Percentiles rank a stretch among this genome's conserved stretches.
phyloP scores from a whole-genome alignment of 768 basidiomycete genomes.

The Psilocybe sp. region DNA sequence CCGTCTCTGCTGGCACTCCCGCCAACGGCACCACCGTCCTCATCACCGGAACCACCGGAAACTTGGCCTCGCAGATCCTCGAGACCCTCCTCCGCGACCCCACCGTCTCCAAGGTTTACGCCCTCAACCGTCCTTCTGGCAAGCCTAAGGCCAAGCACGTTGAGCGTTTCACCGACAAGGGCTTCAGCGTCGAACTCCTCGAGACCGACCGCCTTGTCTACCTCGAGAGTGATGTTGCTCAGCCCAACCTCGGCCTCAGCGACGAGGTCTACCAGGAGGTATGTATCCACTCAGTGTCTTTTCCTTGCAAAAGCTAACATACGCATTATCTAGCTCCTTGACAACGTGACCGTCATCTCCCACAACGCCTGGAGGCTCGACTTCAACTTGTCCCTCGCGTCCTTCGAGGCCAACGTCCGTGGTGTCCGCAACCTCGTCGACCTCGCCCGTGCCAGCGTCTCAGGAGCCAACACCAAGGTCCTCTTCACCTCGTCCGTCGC shows the following conservation, averaged over 20 bases:
- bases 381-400: conserved; percentile 40
- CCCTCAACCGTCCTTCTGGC: conserved; percentile 25
- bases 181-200: conserved; percentile 25
- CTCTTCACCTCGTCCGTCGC: conserved; percentile 38
- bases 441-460: conserved; percentile 30
- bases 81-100: conserved; percentile 20
- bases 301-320: not conserved
- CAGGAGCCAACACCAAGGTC: conserved; percentile 26
- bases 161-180: conserved; percentile 28
- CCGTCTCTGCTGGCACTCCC: not conserved
- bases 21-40: conserved; percentile 20
- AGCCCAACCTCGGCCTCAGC: not conserved
- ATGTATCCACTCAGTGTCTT: not conserved
- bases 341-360: conserved; percentile 1
- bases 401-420: conserved; percentile 40
- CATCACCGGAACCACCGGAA: conserved; percentile 41
- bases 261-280: conserved; percentile 1
- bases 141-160: conserved; percentile 16
- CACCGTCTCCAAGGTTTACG: conserved; percentile 24
- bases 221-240: not conserved
- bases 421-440: conserved; percentile 38
- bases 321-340: not conserved
- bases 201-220: conserved; percentile 1
- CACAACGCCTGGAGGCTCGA: conserved; percentile 27
- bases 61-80: conserved; percentile 34